Conservation (phyloP, 495 filamentous ascomycete genomes). For the Penicillium waksmanii region DNA sequence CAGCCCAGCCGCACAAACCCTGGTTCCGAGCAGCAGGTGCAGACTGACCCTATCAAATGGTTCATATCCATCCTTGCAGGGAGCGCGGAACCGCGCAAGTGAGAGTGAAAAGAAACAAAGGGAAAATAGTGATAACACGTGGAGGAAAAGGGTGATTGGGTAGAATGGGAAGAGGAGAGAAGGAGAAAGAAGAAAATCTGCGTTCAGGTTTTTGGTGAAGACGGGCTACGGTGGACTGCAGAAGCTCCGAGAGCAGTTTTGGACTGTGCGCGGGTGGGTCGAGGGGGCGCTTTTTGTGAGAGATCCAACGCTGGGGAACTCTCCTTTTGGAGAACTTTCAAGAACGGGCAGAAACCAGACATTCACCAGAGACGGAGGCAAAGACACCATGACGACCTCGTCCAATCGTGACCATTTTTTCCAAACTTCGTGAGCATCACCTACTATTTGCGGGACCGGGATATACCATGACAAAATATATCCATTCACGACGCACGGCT, state of each 20-base stretch:
- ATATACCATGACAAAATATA: neutral
- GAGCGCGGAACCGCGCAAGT: conserved; percentile 41
- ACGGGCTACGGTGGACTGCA: conserved; percentile 42
- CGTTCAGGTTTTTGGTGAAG: conserved; percentile 43
- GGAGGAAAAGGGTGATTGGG: conserved; percentile 17
- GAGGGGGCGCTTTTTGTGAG: conserved; percentile 11
- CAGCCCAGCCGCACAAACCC: conserved; percentile 46
- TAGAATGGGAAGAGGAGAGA: conserved; percentile 30
- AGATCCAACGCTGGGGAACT: conserved; percentile 10
- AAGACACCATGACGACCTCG: conserved; percentile 61
- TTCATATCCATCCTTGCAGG: conserved; percentile 56
- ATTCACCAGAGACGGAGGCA: neutral
- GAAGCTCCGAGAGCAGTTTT: conserved; percentile 44
- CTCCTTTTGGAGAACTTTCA: conserved; percentile 3
- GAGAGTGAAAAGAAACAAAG: conserved; percentile 24
- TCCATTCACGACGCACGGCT: neutral
- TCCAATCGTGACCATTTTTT: conserved; percentile 79
- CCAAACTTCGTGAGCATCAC: conserved; percentile 63
- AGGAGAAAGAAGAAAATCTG: conserved; percentile 32
- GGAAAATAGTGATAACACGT: conserved; percentile 12
- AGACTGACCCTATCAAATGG: conserved; percentile 56
- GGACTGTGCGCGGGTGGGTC: conserved; percentile 20
- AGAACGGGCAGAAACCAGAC: neutral
- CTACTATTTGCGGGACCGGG: neutral
- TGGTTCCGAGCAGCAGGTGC: conserved; percentile 36